Conservation (phyloP, 2,329 filamentous ascomycete species). For the Nemania abortiva region DNA sequence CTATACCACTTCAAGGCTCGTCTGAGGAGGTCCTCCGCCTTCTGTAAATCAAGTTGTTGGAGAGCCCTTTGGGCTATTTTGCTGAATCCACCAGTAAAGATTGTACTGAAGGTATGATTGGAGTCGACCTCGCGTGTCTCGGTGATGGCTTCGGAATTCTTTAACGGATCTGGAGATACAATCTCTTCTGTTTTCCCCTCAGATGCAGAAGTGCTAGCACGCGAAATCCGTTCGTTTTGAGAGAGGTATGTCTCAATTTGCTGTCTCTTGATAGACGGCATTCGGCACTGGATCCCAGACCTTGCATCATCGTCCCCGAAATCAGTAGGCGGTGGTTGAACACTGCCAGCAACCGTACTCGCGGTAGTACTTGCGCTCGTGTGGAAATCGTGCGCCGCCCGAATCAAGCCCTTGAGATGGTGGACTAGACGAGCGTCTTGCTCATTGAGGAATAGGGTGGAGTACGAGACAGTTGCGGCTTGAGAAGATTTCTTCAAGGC, state of each 20-base stretch:
- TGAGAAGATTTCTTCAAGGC: slow-evolving; percentile 38
- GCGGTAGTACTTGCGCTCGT: slow-evolving; percentile 37
- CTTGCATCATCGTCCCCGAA: slow-evolving; percentile 35
- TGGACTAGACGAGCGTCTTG: slow-evolving; percentile 34
- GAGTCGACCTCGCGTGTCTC: slow-evolving; percentile 21
- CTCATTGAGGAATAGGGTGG: slow-evolving; percentile 36
- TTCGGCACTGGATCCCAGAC: slow-evolving; percentile 21
- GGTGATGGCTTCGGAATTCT: background rate
- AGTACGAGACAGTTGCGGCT: slow-evolving; percentile 38
- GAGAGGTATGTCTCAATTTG: slow-evolving; percentile 38
- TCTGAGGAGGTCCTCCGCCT: slow-evolving; percentile 34
- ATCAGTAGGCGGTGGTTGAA: slow-evolving; percentile 34
- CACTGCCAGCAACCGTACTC: slow-evolving; percentile 31
- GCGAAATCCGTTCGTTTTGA: slow-evolving; percentile 23
- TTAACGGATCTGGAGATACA: background rate
- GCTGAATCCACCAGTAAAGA: slow-evolving; percentile 34
- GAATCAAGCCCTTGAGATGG: slow-evolving; percentile 35
- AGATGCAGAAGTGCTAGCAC: slow-evolving; percentile 18
- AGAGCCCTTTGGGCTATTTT: slow-evolving; percentile 38
- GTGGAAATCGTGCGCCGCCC: slow-evolving; percentile 39
- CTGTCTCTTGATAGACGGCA: slow-evolving; percentile 37
- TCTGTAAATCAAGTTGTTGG: slow-evolving; percentile 35
- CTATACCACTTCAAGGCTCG: slow-evolving; percentile 36
- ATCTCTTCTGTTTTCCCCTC: slow-evolving; percentile 8
- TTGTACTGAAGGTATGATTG: slow-evolving; percentile 30